Evolutionary conservation across 1,284 basidiomycete genomes (phyloP), one percentile per base, ranked within the genome.

Genomic region (Exsudoporus floridanus): DNA sequence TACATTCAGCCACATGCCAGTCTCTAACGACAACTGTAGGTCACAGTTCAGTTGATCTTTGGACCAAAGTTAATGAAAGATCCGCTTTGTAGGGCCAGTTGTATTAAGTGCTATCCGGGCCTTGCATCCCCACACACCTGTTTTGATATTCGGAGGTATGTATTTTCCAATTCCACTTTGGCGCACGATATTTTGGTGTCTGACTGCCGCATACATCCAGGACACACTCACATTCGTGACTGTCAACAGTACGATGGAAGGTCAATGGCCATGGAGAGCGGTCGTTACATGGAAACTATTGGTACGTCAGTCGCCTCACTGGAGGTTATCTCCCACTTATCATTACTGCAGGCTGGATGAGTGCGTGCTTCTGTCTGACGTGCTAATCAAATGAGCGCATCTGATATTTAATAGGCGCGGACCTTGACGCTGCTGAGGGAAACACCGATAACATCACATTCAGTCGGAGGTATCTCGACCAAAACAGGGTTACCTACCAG

Each of bases 201-300:
- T 47, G 21, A 53, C 31, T 36, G 5, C 5, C 2, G 9, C 28
- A 6, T 46, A 30, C 38, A 6, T 27, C 3, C 50, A 81, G 83
- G 87, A 4, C 89, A 92, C 61, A 82, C 77, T 1, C 90, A 92
- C 63, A 86, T 92, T 54, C 82, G 90, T 49, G 88, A 92, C 66
- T 93, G 90, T 67, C 63, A 80, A 75, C 73, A 69, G 73, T 79
- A 52, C 41, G 86, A 87, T 62, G 78, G 79, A 7, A 79, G 83
- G 19, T 80, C 83, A 0, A 86, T 90, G 77, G 77, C 82, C 1
- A 71, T 94, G 34, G 88, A 91, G 60, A 90, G 88, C 50, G 92
- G 92, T 40, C 77, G 90, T 30, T 94, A 92, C 68, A 88, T 94
- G 84, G 92, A 94, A 72, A 93, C 91, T 7, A 76, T 93, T 51